Base-by-base conservation (phyloP, 2,329 filamentous ascomycete species). In the Neocatenulostroma microsporum region DNA sequence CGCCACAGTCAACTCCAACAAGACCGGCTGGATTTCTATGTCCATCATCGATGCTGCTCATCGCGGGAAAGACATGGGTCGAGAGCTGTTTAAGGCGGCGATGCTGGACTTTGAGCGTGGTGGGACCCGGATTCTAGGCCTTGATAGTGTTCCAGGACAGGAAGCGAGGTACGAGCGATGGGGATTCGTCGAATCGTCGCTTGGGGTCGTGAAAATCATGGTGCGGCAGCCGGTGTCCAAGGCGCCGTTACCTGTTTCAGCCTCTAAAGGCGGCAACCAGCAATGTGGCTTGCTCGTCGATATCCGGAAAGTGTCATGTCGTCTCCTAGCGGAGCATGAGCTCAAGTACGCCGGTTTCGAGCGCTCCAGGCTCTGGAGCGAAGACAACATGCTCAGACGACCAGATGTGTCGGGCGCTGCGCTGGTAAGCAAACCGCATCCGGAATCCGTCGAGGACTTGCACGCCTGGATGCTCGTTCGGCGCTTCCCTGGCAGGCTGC, bases 141-240 rank as follows among this genome's bases (percentile, higher is more conserved):
- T 64, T 5, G 61, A 64, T 46, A 58, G 50, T 19, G 61, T 64
- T 6, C 37, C 45, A n/a, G 51, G 56, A 42, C 61, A 64, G 39
- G 49, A 54, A n/a, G 31, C 39, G 7, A 62, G 58, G 6, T 63
- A 64, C 38, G 41, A 48, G 30, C 49, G 59, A 3, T 42, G 61
- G 10, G 54, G 56, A 1, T 64, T 62, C 37, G 47, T 52, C 6
- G 45, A 53, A 14, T 42, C 34, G 8, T 35, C 38, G 13, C 40
- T 48, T 5, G 61, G 50, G 2, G 35, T 31, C 3, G 48, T 63
- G 14, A 50, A 44, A 13, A 33, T 57, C 30, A 54, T 61, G 55
- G 41, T 37, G 14, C 46, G 57, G 9, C 35, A 40, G 7, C 44
- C 51, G 3, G 12, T 40, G 36, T 25, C 23, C 18, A 28, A 40